Evolutionary conservation across 805 yeast species (phyloP), one percentile per base, ranked within the genome.

Genomic region (Myxozyma udenii): DNA sequence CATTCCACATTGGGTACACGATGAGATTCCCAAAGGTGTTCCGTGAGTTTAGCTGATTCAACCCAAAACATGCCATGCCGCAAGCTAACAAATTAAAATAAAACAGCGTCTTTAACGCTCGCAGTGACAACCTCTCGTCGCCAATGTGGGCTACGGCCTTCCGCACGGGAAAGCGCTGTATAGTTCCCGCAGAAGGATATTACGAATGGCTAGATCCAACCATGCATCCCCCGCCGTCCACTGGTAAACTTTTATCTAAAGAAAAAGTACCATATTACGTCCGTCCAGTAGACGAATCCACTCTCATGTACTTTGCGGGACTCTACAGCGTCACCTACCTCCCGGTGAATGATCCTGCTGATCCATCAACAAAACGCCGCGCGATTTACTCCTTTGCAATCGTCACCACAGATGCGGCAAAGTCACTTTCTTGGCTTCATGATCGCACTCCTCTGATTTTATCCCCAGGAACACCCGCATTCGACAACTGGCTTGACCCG

Each of bases 121-220:
- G 93, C 19, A 69, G 70, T 32, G 96, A 88, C 57, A 76, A 83
- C 4, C 61, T 88, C 9, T 61, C 62, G 0, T 72, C 74, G 3
- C 66, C 74, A 21, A 67, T 84, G 37, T 89, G 95, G 95, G 71
- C 71, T 4, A 55, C 71, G 1, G 72, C 78, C 3, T 68, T 74
- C 33, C 68, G 74, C 22, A 68, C 68, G 6, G 47, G 58, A 7
- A 70, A 71, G 3, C 71, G 96, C 35, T 89, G 96, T 65, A 81
- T 84, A 0, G 79, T 88, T 0, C 91, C 95, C 0, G 76, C 86
- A 36, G 77, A 79, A 61, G 96, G 96, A 0, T 90, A 90, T 66
- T 90, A 79, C 63, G 97, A 90, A 67, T 90, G 97, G 96, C 58
- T 55, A 14, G 23, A 38, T 28, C 33, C 18, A 18, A 38, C 5